Conservation (phyloP, 2,329 filamentous ascomycete species). For the Phaeophleospora eucalypticola region DNA sequence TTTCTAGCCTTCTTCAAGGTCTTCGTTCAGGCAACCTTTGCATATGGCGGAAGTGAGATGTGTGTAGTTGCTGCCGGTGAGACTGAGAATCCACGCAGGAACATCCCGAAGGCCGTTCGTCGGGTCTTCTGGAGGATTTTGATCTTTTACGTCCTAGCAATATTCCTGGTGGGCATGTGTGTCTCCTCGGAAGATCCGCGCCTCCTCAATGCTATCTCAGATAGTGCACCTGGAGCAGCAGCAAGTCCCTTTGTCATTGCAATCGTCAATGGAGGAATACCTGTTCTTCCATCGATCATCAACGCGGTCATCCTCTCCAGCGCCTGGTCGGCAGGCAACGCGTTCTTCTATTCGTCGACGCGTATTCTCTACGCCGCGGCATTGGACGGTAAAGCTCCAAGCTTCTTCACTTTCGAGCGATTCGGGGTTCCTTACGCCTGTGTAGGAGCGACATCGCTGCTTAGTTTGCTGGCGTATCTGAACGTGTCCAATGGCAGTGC, state of each 20-base stretch:
- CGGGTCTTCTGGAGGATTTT: conserved; percentile 45
- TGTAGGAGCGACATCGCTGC: conserved; percentile 39
- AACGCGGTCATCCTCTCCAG: conserved; percentile 65
- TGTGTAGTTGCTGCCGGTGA: conserved; percentile 33
- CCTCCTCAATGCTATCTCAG: conserved; percentile 21
- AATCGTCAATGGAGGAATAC: conserved; percentile 58
- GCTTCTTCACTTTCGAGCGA: conserved; percentile 38
- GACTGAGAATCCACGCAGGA: conserved; percentile 23
- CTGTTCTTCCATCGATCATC: conserved; percentile 60
- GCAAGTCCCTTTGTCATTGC: conserved; percentile 56
- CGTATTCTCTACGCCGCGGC: conserved; percentile 54
- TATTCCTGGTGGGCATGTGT: conserved; percentile 37
- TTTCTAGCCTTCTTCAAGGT: conserved; percentile 41
- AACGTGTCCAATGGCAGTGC: conserved; percentile 35
- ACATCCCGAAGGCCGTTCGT: conserved; percentile 35
- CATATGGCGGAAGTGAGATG: conserved; percentile 29
- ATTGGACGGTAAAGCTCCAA: conserved; percentile 61
- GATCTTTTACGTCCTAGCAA: conserved; percentile 41
- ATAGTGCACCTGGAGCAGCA: conserved; percentile 34
- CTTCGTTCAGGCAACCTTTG: conserved; percentile 31
- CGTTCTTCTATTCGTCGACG: conserved; percentile 51
- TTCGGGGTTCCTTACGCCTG: conserved; percentile 52
- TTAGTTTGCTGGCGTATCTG: conserved; percentile 36
- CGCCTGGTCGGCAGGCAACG: conserved; percentile 56
- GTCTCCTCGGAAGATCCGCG: conserved; percentile 39